Evolutionary conservation across 2,329 filamentous ascomycete species (phyloP).

Genomic region (Beauveria pseudobassiana): DNA sequence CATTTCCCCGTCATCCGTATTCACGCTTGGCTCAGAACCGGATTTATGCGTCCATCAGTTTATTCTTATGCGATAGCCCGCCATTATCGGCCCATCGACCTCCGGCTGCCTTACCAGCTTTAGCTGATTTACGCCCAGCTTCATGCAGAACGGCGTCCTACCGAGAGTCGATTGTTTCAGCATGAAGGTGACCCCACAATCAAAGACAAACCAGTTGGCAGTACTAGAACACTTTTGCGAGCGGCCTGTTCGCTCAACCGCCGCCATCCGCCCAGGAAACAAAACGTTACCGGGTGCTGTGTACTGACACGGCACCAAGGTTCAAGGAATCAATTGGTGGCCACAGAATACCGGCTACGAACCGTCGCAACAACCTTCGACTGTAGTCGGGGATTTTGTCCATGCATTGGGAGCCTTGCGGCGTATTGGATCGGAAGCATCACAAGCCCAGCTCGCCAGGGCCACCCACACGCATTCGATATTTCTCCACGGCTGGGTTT

Average conservation of each 20-base stretch:
- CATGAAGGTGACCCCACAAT: not conserved
- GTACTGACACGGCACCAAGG: not conserved
- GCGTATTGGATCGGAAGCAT: not conserved
- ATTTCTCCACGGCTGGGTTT: not conserved
- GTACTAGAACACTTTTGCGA: not conserved
- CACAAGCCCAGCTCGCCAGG: not conserved
- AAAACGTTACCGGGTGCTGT: not conserved
- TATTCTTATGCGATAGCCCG: conserved; percentile 1
- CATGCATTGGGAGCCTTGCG: not conserved
- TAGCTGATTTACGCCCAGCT: not conserved
- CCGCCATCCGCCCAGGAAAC: not conserved
- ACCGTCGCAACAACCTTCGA: too few species aligned
- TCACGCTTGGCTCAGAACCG: not conserved
- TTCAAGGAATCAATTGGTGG: too few species aligned
- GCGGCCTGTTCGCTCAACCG: not conserved
- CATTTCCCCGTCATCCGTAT: not conserved
- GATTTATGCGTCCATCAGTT: not conserved
- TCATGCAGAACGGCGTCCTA: not conserved
- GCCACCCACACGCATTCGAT: not conserved
- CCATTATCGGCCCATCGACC: not conserved
- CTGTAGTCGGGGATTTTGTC: too few species aligned
- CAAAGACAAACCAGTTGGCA: not conserved
- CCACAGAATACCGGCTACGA: too few species aligned
- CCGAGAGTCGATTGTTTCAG: conserved; percentile 1
- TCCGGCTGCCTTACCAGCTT: not conserved